Evolutionary conservation across 768 basidiomycete genomes (phyloP).

Genomic region (Boletus edulis): DNA sequence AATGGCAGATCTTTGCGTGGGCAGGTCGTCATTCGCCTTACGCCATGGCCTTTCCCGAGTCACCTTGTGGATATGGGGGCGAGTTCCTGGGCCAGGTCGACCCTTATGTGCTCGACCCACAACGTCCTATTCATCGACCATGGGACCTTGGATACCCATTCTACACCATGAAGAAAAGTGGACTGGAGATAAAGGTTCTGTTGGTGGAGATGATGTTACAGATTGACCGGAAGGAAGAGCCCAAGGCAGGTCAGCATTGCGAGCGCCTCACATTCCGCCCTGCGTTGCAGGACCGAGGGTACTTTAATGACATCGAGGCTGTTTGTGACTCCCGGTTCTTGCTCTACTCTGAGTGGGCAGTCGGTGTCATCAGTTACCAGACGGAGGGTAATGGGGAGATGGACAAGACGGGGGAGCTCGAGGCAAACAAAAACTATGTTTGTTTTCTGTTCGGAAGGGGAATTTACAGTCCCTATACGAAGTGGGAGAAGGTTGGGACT

Average conservation of each 20-base stretch:
- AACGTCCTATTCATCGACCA: slow-evolving; percentile 4
- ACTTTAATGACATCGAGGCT: neutral
- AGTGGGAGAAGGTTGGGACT: slow-evolving; percentile 7
- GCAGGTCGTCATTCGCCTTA: slow-evolving; percentile 6
- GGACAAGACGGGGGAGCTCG: neutral
- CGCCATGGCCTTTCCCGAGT: slow-evolving; percentile 3
- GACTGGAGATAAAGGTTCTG: slow-evolving; percentile 4
- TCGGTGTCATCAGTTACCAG: slow-evolving; percentile 7
- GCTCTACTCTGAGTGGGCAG: slow-evolving; percentile 3
- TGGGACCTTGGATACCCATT: slow-evolving; percentile 6
- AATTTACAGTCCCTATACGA: slow-evolving; percentile 4
- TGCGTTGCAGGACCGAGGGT: neutral
- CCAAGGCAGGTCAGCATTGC: neutral
- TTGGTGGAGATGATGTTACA: slow-evolving; percentile 8
- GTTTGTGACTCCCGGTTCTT: slow-evolving; percentile 4
- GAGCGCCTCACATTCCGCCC: neutral
- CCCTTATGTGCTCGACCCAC: neutral
- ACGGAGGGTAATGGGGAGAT: neutral
- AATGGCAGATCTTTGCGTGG: slow-evolving; percentile 11
- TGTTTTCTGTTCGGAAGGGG: slow-evolving; percentile 6
- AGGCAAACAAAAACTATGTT: neutral
- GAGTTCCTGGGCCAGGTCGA: neutral
- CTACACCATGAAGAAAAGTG: slow-evolving; percentile 1
- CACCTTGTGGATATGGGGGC: neutral
- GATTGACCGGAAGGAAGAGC: neutral